Evolutionary conservation across 1,284 basidiomycete genomes (phyloP).

Genomic region (Mycosarcoma mackinlayi): DNA sequence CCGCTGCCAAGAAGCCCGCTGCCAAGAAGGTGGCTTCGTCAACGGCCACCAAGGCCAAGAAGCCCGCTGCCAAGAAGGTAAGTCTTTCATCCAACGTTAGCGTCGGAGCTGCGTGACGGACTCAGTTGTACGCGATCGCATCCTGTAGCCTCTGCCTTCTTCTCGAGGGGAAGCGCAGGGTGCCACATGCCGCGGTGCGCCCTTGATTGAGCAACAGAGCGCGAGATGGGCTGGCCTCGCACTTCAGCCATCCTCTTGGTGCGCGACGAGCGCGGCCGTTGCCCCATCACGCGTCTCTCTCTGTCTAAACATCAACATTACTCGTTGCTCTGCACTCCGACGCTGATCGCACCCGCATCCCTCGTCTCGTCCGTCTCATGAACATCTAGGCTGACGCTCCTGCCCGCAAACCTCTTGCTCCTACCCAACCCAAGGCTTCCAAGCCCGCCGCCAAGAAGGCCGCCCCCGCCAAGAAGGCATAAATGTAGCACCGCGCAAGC

Average conservation of each 20-base stretch:
- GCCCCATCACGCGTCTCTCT: conserved; percentile 1
- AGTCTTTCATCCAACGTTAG: conserved; percentile 17
- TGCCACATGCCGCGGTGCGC: conserved; percentile 9
- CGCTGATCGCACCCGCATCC: conserved; percentile 27
- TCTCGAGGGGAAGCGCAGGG: background rate
- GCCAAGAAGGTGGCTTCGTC: conserved; percentile 56
- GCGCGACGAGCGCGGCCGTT: too few relatives aligned
- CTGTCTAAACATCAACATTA: background rate
- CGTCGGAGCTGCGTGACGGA: conserved; percentile 15
- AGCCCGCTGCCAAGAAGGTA: conserved; percentile 63
- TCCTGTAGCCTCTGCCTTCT: background rate
- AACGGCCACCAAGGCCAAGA: conserved; percentile 62
- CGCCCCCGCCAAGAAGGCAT: conserved; percentile 57
- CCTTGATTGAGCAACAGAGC: background rate
- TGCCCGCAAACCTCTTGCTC: conserved; percentile 50
- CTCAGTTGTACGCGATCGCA: conserved; percentile 4
- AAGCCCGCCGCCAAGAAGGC: conserved; percentile 67
- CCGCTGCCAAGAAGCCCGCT: conserved; percentile 52
- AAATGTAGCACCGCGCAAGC: conserved; percentile 10
- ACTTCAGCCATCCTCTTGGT: too few relatives aligned
- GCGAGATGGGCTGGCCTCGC: too few relatives aligned
- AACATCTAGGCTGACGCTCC: conserved; percentile 51
- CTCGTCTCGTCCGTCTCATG: conserved; percentile 20
- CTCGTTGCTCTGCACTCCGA: conserved; percentile 23
- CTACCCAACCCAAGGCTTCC: conserved; percentile 53